Conservation (phyloP, 345 rosid genomes). For the Pseudoturritis turrita region DNA sequence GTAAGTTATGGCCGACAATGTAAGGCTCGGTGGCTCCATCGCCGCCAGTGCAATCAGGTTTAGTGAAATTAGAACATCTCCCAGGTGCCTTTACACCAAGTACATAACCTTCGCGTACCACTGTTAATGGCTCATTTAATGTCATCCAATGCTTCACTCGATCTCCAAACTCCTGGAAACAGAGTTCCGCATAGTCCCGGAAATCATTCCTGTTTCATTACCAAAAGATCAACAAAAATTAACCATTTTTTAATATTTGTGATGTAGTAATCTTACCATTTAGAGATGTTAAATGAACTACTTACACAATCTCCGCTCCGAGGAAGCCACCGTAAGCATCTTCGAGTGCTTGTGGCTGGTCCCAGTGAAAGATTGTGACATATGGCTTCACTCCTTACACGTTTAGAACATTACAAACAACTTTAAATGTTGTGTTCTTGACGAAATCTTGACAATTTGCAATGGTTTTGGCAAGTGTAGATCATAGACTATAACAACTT, state of each 20-base stretch:
- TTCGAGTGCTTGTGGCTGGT: slow-evolving; percentile 40
- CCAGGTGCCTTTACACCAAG: slow-evolving; percentile 33
- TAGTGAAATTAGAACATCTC: slow-evolving; percentile 29
- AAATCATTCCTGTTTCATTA: slow-evolving; percentile 34
- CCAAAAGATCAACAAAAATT: neutral
- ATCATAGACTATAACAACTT: neutral
- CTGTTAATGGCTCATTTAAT: slow-evolving; percentile 38
- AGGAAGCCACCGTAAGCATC: slow-evolving; percentile 42
- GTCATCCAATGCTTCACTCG: slow-evolving; percentile 47
- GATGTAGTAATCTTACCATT: neutral
- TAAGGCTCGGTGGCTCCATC: slow-evolving; percentile 37
- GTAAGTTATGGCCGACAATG: slow-evolving; percentile 32
- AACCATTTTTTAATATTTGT: neutral
- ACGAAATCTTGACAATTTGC: neutral
- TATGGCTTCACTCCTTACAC: slow-evolving; percentile 40
- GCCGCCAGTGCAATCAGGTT: slow-evolving; percentile 28
- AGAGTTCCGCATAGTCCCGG: slow-evolving; percentile 37
- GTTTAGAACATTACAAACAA: neutral
- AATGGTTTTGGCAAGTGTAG: neutral
- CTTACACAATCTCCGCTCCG: slow-evolving; percentile 39
- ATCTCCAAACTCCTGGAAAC: slow-evolving; percentile 42
- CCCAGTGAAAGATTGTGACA: slow-evolving; percentile 47
- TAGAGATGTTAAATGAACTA: neutral
- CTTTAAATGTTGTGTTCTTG: neutral
- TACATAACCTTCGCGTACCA: slow-evolving; percentile 24